phyloP scores from a whole-genome alignment of 176 grass and related monocot species.

The Paspalum vaginatum region DNA sequence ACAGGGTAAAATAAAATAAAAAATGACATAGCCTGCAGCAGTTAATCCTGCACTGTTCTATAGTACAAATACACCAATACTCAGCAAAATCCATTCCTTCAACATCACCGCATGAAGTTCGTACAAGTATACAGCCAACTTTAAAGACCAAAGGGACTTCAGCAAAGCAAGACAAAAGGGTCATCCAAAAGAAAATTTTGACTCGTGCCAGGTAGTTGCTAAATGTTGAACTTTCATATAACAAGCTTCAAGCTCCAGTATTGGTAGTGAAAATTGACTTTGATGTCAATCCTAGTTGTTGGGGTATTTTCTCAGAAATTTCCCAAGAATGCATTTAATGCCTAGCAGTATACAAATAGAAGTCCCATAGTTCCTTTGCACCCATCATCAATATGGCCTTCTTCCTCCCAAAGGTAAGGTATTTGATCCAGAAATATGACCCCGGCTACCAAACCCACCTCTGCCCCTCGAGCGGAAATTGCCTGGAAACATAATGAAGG shows the following conservation, averaged over 20 bases:
- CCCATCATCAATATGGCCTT: slow-evolving; percentile 48
- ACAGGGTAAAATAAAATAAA: neutral
- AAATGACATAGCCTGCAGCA: neutral
- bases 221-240: neutral
- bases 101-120: neutral
- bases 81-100: neutral
- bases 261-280: slow-evolving; percentile 1
- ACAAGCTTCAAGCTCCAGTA: neutral
- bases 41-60: neutral
- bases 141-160: neutral
- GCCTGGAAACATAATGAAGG: slow-evolving; percentile 37
- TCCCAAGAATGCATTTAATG: slow-evolving; percentile 49
- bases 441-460: slow-evolving; percentile 58
- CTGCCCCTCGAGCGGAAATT: slow-evolving; percentile 72
- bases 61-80: neutral
- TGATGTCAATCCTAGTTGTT: slow-evolving; percentile 15
- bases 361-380: slow-evolving; percentile 1
- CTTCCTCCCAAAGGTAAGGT: slow-evolving; percentile 52
- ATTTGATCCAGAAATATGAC: slow-evolving; percentile 60
- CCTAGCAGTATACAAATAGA: slow-evolving; percentile 38
- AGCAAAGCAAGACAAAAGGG: neutral
- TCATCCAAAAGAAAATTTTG: neutral
- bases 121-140: neutral
- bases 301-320: neutral
- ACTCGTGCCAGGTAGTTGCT: neutral